Base-by-base conservation (phyloP, 228 moss, liverwort and hornwort genomes). In the Sphagnum magellanicum region DNA sequence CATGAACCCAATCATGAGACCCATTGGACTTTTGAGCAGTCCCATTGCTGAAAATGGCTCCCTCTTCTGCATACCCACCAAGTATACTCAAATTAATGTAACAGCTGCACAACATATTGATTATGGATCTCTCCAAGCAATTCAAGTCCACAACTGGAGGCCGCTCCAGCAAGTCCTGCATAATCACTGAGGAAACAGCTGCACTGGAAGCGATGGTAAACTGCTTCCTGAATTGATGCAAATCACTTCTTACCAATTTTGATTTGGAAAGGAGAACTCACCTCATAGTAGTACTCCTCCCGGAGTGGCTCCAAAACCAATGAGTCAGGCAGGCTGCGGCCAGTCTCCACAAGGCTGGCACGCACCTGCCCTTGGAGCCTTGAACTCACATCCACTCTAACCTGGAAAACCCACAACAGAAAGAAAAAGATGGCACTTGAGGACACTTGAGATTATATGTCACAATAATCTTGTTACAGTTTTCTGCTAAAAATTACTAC, bases 21-120 rank as follows among this genome's bases (percentile, higher is more conserved):
- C 98, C 98, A 98, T 98, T 4, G 98, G 98, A 70, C 94, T 98
- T 81, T 94, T 98, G 63, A 94, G 57, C 51, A 98, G 74, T 72
- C 74, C 73, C 49, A 90, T 66, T 53, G 81, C 74, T 49, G 98
- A 98, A 69, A 94, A 86, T 11, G 98, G 92, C 72, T 93, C 98
- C 48, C 94, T 90, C 67, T 78, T 79, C 97, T 93, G 91, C 84
- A 81, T 64, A 67, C 12, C 12, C 47, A 53, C 7, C 10, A 57
- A 73, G 7, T 4, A 7, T 5, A 15, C 15, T 59, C 11, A 59
- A 59, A 59, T 11, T 15, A 32, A 32, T 32, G 32, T 32, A 32
- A 32, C 1, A 3, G 32, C 3, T 32, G 32, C 67, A 68, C 16
- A 52, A 16, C 68, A 68, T 6, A 52, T 32, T 68, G 8, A 48